phyloP scores from a whole-genome alignment of 768 basidiomycete genomes.

The Rhodotorula toruloides region DNA sequence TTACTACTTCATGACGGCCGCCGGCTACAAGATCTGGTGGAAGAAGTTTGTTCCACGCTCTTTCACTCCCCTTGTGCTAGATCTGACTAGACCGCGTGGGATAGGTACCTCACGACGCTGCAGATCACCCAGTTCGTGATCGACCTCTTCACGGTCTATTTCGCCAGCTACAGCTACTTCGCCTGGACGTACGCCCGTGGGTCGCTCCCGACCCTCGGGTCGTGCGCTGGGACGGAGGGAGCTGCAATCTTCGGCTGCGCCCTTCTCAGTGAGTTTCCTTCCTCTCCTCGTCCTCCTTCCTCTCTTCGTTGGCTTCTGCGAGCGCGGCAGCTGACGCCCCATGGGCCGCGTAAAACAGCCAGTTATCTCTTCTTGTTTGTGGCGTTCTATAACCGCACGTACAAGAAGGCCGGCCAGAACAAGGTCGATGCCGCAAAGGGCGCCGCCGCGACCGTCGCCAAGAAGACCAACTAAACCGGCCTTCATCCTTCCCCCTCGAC shows the following conservation, averaged over 20 bases:
- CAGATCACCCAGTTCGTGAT: slow-evolving; percentile 94
- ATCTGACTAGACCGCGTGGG: slow-evolving; percentile 79
- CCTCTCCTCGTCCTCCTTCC: neutral
- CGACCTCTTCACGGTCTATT: slow-evolving; percentile 85
- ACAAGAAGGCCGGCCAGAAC: slow-evolving; percentile 57
- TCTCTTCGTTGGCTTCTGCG: neutral
- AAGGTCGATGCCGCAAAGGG: slow-evolving; percentile 20
- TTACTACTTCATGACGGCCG: slow-evolving; percentile 92
- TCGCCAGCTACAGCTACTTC: slow-evolving; percentile 92
- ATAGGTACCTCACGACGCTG: slow-evolving; percentile 92
- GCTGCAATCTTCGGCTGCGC: slow-evolving; percentile 85
- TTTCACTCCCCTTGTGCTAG: neutral
- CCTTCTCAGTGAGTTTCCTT: slow-evolving; percentile 55
- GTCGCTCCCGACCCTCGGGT: slow-evolving; percentile 62
- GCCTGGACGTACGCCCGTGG: slow-evolving; percentile 57
- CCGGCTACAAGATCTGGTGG: slow-evolving; percentile 98
- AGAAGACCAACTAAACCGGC: slow-evolving; percentile 53
- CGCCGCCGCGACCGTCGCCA: slow-evolving; percentile 51
- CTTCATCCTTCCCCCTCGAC: too few relatives aligned
- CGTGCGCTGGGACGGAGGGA: slow-evolving; percentile 81
- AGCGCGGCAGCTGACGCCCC: neutral
- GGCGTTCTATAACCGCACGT: slow-evolving; percentile 46
- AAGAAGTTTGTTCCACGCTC: slow-evolving; percentile 59
- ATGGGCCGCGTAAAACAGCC: slow-evolving; percentile 40
- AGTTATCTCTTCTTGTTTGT: slow-evolving; percentile 92